Percentiles rank a stretch among this genome's conserved stretches.
phyloP scores from a whole-genome alignment of 179 eudicot species.

The Actinidia polygama region DNA sequence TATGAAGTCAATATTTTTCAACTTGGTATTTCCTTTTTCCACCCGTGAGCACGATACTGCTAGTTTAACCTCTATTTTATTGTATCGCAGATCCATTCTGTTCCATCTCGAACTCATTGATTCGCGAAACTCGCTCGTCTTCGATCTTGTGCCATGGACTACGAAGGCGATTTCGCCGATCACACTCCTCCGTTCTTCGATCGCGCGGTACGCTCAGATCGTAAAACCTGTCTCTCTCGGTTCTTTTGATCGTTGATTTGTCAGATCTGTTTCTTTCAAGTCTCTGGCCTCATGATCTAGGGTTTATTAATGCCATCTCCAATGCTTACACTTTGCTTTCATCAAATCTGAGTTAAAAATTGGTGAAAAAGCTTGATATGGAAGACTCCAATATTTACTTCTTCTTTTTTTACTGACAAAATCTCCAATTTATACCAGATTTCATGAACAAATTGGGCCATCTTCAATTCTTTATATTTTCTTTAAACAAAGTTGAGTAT shows the following conservation, averaged over 20 bases:
- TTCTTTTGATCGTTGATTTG: conserved; percentile 7
- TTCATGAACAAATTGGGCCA: no score
- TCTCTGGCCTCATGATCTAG: background rate
- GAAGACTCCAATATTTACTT: no score
- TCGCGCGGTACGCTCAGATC: conserved; percentile 15
- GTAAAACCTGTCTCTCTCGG: background rate
- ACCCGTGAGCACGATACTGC: no score
- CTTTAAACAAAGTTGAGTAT: no score
- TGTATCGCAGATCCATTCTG: background rate
- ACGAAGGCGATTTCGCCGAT: conserved; percentile 26
- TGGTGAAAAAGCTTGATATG: no score
- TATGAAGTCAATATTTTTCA: no score
- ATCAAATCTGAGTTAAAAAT: no score
- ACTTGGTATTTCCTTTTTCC: no score
- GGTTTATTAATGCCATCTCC: background rate
- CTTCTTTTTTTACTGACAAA: no score
- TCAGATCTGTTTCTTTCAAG: background rate
- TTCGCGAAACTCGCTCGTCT: background rate
- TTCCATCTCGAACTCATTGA: background rate
- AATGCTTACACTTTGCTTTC: no score
- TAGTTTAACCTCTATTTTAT: background rate
- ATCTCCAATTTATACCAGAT: no score
- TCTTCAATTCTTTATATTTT: no score
- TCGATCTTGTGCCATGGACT: conserved; percentile 18
- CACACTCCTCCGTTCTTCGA: conserved; percentile 21